These are phyloP conservation scores for Populus deltoides DNA, from an alignment of 345 rosid species.

Conservation along the genomic window DNA sequence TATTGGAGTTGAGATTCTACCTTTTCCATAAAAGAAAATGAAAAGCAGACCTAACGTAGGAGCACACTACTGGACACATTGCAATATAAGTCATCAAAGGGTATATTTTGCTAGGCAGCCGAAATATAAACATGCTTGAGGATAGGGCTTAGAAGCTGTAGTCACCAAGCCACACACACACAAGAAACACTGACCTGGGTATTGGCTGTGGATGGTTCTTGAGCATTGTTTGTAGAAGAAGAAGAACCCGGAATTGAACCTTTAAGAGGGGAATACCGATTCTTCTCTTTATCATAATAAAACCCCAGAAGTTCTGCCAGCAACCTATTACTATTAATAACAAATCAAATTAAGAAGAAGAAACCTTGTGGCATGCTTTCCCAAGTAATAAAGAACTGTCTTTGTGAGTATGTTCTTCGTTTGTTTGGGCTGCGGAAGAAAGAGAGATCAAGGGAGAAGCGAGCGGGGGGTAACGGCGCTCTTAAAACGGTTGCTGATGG, in stretches of 20 bases:
- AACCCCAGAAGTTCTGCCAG: constrained; percentile 79
- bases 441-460: background rate
- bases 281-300: constrained; percentile 82
- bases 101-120: no score
- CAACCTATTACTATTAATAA: background rate
- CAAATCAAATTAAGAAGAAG: background rate
- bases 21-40: no score
- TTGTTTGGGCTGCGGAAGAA: background rate
- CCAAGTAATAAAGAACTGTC: background rate
- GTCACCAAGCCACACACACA: no score
- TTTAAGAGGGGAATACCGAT: constrained; percentile 74
- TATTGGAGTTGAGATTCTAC: no score
- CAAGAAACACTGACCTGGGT: constrained; percentile 25
- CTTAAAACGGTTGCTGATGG: background rate
- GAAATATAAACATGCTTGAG: no score
- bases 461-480: background rate
- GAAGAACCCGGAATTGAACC: constrained; percentile 73
- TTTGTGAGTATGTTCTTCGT: background rate
- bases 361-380: constrained; percentile 20
- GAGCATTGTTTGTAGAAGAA: constrained; percentile 24
- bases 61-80: background rate
- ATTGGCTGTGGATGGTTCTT: constrained; percentile 26
- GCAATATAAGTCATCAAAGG: background rate
- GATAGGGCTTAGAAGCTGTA: no score
- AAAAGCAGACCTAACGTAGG: background rate